Conservation (phyloP, 371 early-diverging fungal species). For the Lichtheimia corymbifera region DNA sequence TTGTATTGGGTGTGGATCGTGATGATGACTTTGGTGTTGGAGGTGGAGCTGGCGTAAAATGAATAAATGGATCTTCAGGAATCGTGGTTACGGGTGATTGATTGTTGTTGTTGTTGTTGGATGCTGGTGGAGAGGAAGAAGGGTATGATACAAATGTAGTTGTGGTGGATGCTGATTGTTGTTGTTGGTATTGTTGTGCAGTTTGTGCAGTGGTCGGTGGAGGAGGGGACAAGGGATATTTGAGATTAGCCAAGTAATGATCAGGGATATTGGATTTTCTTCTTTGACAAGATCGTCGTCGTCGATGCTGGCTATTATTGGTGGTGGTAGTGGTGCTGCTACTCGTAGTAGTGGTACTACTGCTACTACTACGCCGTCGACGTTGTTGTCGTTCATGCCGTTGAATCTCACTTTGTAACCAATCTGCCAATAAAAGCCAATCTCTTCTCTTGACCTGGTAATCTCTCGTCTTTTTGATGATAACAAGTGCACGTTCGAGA, state of each 20-base stretch:
- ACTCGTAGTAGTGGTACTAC: too few species aligned
- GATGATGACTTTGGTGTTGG: neutral
- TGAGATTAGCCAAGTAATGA: neutral
- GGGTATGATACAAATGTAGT: neutral
- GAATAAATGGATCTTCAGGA: conserved; percentile 1
- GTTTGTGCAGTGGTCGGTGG: neutral
- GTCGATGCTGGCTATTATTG: conserved; percentile 1
- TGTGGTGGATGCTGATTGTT: neutral
- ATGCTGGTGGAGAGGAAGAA: conserved; percentile 11
- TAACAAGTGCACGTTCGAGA: conserved; percentile 25
- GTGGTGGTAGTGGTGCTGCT: too few species aligned
- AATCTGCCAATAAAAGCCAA: conserved; percentile 42
- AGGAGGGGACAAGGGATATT: conserved; percentile 4
- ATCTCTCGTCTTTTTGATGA: conserved; percentile 33
- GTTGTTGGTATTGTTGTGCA: neutral
- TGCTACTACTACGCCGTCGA: too few species aligned
- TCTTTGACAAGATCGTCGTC: conserved; percentile 17
- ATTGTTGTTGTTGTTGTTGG: conserved; percentile 2
- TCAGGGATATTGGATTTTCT: conserved; percentile 8
- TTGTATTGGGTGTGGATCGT: too few species aligned
- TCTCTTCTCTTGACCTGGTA: conserved; percentile 24
- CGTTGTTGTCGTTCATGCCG: conserved; percentile 25
- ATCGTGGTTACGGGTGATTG: neutral
- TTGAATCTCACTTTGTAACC: conserved; percentile 41
- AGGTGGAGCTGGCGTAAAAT: neutral